Conservation (phyloP, 352 stramenopile genomes). For the Pythium catenulatum region DNA sequence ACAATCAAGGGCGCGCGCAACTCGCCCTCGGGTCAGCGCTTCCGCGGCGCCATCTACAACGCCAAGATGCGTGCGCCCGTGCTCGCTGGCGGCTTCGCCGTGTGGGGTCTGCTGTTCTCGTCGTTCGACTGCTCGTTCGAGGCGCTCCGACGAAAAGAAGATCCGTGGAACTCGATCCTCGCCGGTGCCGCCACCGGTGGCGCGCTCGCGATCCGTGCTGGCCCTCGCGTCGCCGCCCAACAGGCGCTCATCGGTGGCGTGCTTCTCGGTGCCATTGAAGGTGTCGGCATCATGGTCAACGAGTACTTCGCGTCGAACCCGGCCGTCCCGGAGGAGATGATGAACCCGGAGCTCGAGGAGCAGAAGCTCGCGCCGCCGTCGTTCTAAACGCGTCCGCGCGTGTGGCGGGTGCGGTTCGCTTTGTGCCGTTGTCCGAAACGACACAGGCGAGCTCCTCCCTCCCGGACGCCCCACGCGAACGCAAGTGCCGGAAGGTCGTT, state of each 20-base stretch:
- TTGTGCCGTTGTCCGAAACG: no score
- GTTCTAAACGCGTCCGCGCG: slow-evolving; percentile 72
- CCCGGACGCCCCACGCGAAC: background rate
- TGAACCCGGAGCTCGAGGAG: slow-evolving; percentile 83
- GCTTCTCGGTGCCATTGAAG: slow-evolving; percentile 97
- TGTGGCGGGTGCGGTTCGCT: no score
- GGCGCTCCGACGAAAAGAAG: slow-evolving; percentile 98
- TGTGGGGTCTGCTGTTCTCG: slow-evolving; percentile 98
- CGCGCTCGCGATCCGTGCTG: slow-evolving; percentile 96
- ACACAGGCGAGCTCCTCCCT: background rate
- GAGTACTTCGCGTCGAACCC: slow-evolving; percentile 88
- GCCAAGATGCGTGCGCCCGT: slow-evolving; percentile 96
- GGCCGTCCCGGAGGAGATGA: slow-evolving; percentile 70
- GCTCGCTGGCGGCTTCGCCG: slow-evolving; percentile 95
- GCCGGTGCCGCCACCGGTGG: slow-evolving; percentile 97
- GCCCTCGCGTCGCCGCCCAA: slow-evolving; percentile 95
- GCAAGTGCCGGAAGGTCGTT: slow-evolving; percentile 39
- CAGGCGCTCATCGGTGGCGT: slow-evolving; percentile 97
- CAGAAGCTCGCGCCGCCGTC: slow-evolving; percentile 92
- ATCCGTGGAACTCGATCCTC: slow-evolving; percentile 99
- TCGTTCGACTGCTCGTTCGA: slow-evolving; percentile 98
- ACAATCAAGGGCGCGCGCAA: slow-evolving; percentile 97
- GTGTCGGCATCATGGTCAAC: slow-evolving; percentile 97
- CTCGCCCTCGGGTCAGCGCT: slow-evolving; percentile 94
- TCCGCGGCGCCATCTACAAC: slow-evolving; percentile 95